Evolutionary conservation across 139 green algal genomes (phyloP).

Genomic region (Tetradesmus obliquus): DNA sequence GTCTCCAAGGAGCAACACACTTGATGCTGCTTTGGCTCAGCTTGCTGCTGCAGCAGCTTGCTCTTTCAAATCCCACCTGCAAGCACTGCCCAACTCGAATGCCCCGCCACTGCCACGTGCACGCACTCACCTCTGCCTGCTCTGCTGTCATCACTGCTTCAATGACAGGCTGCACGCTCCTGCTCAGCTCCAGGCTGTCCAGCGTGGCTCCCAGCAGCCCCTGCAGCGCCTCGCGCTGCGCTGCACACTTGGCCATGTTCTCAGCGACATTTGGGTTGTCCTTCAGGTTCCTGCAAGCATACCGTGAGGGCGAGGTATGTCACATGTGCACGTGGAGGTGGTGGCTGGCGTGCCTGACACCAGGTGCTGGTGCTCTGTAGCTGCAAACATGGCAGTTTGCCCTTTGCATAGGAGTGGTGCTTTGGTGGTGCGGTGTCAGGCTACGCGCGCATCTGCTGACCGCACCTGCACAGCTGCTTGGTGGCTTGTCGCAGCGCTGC

Average conservation of each 20-base stretch:
- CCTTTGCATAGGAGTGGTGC: too few species aligned
- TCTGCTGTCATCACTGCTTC: constrained; percentile 72
- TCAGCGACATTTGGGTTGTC: constrained; percentile 87
- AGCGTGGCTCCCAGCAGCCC: constrained; percentile 67
- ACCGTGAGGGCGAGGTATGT: neutral
- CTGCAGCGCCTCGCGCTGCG: constrained; percentile 71
- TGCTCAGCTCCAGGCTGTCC: constrained; percentile 63
- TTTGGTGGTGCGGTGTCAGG: neutral
- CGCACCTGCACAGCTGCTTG: constrained; percentile 68
- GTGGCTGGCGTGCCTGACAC: neutral
- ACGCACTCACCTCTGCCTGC: constrained; percentile 56
- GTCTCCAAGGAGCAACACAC: too few species aligned
- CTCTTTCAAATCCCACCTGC: too few species aligned
- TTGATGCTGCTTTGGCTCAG: too few species aligned
- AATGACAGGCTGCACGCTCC: constrained; percentile 61
- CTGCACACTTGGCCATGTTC: constrained; percentile 86
- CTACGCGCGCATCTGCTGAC: neutral
- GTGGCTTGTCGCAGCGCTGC: constrained; percentile 76
- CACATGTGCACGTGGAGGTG: neutral
- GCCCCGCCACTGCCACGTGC: neutral
- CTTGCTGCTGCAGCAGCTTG: neutral
- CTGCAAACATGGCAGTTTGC: neutral
- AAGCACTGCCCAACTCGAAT: too few species aligned
- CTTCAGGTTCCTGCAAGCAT: constrained; percentile 74
- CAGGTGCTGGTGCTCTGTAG: neutral